Evolutionary conservation across 2,329 filamentous ascomycete species (phyloP), one percentile per base, ranked within the genome.

Genomic region (Dactylellina parvicollis): DNA sequence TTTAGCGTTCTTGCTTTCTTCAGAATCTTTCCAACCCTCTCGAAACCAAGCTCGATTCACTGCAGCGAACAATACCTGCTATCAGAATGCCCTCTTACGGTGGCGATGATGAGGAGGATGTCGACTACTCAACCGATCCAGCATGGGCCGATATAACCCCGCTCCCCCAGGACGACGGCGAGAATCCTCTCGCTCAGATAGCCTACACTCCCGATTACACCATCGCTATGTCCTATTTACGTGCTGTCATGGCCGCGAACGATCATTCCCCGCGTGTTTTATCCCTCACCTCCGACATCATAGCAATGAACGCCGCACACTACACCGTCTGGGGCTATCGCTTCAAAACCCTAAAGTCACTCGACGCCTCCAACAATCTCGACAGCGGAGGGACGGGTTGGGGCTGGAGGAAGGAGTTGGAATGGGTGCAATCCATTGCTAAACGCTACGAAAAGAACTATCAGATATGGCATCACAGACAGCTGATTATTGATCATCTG

Each of bases 401-500:
- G 50, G 67, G 75, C 42, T 69, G 77, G 49, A 59, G 50, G 1
- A 85, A 89, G 70, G 95, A 99, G 81, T 84, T 97, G 49, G 83
- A 84, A 44, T 99, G 94, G 92, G 85, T 99, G 56, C 96, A 97
- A 81, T 84, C 87, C 9, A 88, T 95, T 26, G 91, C 94, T 9
- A 84, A 96, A 57, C 85, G 87, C 66, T 90, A 96, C 80, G 88
- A 96, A 78, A 99, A 99, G 82, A 99, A 98, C 83, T 99, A 99
- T 83, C 95, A 99, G 82, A 99, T 99, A 81, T 99, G 95, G 91
- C 88, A 90, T 80, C 88, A 89, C 78, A 85, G 88, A 24, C 87
- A 89, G 80, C 82, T 88, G n/a, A 83, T 90, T 30, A 83, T 89
- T 57, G 86, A 90, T 76, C 80, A 85, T 75, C 83, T 87, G 83